phyloP scores from a whole-genome alignment of 2,329 filamentous ascomycete genomes.

The Tolypocladium endophyticum region DNA sequence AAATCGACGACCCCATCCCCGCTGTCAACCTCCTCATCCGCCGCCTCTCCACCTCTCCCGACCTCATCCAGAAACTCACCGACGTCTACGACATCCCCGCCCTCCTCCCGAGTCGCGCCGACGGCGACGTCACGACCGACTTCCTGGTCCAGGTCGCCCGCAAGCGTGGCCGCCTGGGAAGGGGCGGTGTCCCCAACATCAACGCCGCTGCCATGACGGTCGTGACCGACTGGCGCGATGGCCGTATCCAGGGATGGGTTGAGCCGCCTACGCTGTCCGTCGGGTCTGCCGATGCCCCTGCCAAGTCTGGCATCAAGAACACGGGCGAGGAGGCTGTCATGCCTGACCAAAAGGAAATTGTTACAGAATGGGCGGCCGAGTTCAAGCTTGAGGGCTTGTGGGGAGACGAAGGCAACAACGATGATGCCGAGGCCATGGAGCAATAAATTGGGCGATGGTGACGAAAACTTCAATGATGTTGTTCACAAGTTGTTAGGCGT shows the following conservation, averaged over 20 bases:
- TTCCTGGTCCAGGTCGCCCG: slow-evolving; percentile 92
- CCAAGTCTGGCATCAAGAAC: slow-evolving; percentile 23
- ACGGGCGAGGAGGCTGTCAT: slow-evolving; percentile 33
- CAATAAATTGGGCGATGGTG: slow-evolving; percentile 22
- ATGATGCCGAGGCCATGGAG: slow-evolving; percentile 38
- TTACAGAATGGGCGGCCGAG: slow-evolving; percentile 86
- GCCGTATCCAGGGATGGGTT: slow-evolving; percentile 86
- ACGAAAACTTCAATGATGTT: neutral
- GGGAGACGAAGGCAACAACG: slow-evolving; percentile 47
- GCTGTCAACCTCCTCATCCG: slow-evolving; percentile 78
- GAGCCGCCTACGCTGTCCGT: slow-evolving; percentile 61
- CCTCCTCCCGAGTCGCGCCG: slow-evolving; percentile 53
- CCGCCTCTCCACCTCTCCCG: slow-evolving; percentile 61
- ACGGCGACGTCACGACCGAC: slow-evolving; percentile 73
- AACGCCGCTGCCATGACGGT: slow-evolving; percentile 83
- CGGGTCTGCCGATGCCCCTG: slow-evolving; percentile 20
- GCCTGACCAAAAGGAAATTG: slow-evolving; percentile 73
- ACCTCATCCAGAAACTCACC: slow-evolving; percentile 69
- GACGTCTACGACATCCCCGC: slow-evolving; percentile 77
- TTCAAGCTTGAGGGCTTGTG: slow-evolving; percentile 92
- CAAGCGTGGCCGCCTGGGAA: slow-evolving; percentile 80
- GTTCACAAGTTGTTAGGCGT: slow-evolving; percentile 16
- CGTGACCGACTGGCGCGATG: slow-evolving; percentile 93
- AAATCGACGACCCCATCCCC: slow-evolving; percentile 85
- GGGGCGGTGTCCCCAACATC: slow-evolving; percentile 84